Base-by-base conservation (phyloP, 495 filamentous ascomycete genomes). In the Chaetomium cochliodes region DNA sequence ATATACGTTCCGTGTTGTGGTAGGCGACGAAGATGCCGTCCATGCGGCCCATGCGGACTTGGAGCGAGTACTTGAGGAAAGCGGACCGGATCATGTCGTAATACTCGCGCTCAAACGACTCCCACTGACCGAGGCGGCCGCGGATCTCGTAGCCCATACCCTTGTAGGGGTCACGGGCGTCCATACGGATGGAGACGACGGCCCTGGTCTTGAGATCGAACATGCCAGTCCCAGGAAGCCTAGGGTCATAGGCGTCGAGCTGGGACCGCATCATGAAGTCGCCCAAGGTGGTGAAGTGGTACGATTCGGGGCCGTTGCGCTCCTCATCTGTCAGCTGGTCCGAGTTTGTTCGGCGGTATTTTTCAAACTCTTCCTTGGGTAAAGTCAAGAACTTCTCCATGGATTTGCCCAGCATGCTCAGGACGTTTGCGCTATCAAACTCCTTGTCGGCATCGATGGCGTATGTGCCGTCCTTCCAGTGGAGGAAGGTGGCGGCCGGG, bases 401-500 rank as follows among this genome's bases (percentile, higher is more conserved):
- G 0, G 92, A 96, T 63, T 92, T 92, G 8, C 94, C 94, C 8
- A 99, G 84, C 79, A 92, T 90, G 73, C 87, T 92, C 30, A 98
- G 81, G 46, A 99, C 85, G 64, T 91, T 98, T 26, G 90, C 88
- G 9, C 77, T 82, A 66, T 97, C 94, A 70, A 85, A 96, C 73
- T 97, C 86, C 78, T 98, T 99, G 76, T 98, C 94, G 0, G 92
- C 90, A 77, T 99, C 94, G 65, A 99, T 96, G n/a, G 96, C 93
- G 73, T 98, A 97, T 0, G 83, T 81, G 4, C 91, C 92, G 73
- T 93, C 83, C 69, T 90, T 92, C 76, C 87, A 92, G 50, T 90
- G 86, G 26, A 98, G 77, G 69, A 98, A 96, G 68, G 93, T 87
- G 18, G 92, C 91, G 16, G 86, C 81, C 1, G 94, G 92, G 1